phyloP scores from a whole-genome alignment of 805 yeast genomes.

The Kurtzmaniella cleridarum region DNA sequence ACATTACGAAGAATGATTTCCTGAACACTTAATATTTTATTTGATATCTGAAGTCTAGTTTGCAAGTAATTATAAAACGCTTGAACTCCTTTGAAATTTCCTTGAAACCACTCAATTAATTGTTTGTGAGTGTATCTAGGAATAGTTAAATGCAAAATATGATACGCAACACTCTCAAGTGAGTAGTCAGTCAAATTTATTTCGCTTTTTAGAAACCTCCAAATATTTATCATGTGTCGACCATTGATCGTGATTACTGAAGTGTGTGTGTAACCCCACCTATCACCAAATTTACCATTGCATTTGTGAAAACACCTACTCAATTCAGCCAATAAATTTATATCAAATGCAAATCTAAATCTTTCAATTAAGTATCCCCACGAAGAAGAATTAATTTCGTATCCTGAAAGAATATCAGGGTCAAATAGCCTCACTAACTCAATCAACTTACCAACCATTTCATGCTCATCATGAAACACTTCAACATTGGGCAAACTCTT shows the following conservation, averaged over 20 bases:
- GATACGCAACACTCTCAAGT: slow-evolving; percentile 69
- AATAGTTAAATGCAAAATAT: slow-evolving; percentile 58
- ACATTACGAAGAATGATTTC: slow-evolving; percentile 67
- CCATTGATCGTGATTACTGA: slow-evolving; percentile 69
- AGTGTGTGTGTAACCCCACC: slow-evolving; percentile 81
- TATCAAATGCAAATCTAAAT: slow-evolving; percentile 35
- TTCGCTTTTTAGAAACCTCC: slow-evolving; percentile 71
- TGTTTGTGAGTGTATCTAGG: slow-evolving; percentile 54
- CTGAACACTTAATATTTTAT: slow-evolving; percentile 48
- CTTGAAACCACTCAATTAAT: slow-evolving; percentile 35
- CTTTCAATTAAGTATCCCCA: slow-evolving; percentile 91
- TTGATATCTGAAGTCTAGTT: slow-evolving; percentile 39
- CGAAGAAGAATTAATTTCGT: slow-evolving; percentile 69
- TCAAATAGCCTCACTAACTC: slow-evolving; percentile 58
- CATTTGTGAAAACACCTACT: slow-evolving; percentile 52
- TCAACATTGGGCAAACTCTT: slow-evolving; percentile 7
- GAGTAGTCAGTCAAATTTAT: slow-evolving; percentile 62
- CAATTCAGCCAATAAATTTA: slow-evolving; percentile 52
- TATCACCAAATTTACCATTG: slow-evolving; percentile 52
- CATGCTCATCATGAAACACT: slow-evolving; percentile 47
- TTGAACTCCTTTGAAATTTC: slow-evolving; percentile 1
- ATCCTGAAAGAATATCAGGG: slow-evolving; percentile 87
- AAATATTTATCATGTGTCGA: slow-evolving; percentile 75
- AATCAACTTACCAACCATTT: slow-evolving; percentile 51
- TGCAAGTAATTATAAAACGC: slow-evolving; percentile 34